A percentile compares a stretch with the other conserved stretches of the same genome.
phyloP scores from a whole-genome alignment of 2,329 filamentous ascomycete species.

The Trematosphaeria pertusa region DNA sequence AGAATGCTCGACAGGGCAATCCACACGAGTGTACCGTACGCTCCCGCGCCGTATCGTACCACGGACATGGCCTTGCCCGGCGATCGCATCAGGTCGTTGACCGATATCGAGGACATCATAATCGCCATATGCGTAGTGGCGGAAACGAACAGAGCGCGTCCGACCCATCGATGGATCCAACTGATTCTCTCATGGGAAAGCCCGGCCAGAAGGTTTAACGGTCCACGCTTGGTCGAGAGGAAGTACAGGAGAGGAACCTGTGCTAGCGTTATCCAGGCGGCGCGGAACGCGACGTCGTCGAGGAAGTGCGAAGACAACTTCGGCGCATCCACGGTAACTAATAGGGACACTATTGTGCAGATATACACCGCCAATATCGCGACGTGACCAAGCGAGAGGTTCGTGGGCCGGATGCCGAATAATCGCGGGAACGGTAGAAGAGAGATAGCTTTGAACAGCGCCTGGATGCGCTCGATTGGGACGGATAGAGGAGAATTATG shows the following conservation, averaged over 20 bases:
- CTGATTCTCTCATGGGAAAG: conserved; percentile 33
- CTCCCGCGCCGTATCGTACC: conserved; percentile 31
- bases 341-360: conserved; percentile 9
- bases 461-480: conserved; percentile 1
- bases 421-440: conserved; percentile 10
- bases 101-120: conserved; percentile 33
- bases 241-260: conserved; percentile 37
- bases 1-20: conserved; percentile 31
- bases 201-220: conserved; percentile 24
- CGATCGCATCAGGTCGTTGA: conserved; percentile 27
- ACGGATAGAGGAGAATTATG: not conserved
- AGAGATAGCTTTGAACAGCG: conserved; percentile 14
- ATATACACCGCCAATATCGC: conserved; percentile 14
- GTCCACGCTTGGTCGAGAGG: conserved; percentile 33
- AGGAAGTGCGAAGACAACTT: conserved; percentile 27
- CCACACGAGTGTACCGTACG: conserved; percentile 33
- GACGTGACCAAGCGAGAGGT: conserved; percentile 17
- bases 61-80: conserved; percentile 24
- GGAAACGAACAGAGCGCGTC: conserved; percentile 30
- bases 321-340: conserved; percentile 31
- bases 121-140: conserved; percentile 34
- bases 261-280: conserved; percentile 37
- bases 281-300: conserved; percentile 39
- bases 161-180: conserved; percentile 34
- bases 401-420: not conserved